A percentile compares a stretch with the other conserved stretches of the same genome.
These are phyloP conservation scores for Suhomyces emberorum DNA, from an alignment of 805 yeast species.

Conservation along the genomic window DNA sequence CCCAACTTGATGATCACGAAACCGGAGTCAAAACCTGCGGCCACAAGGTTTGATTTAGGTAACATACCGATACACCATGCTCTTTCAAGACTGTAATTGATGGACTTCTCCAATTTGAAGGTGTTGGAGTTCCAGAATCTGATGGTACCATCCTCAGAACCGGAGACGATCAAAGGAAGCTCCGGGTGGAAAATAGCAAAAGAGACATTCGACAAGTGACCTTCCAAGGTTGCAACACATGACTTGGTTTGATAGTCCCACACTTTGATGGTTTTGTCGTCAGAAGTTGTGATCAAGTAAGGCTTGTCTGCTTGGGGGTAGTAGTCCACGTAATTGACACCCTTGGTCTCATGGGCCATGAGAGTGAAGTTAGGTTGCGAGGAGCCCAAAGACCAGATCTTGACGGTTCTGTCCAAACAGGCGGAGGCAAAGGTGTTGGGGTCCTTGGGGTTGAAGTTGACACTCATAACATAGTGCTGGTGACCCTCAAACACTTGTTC, in stretches of 20 bases:
- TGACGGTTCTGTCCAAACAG: constrained; percentile 92
- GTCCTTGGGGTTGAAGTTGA: constrained; percentile 95
- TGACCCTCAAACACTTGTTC: constrained; percentile 95
- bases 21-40: constrained; percentile 95
- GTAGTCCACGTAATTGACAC: constrained; percentile 94
- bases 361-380: constrained; percentile 86
- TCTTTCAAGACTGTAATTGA: constrained; percentile 89
- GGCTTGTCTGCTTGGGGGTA: constrained; percentile 98
- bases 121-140: constrained; percentile 95
- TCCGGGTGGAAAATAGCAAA: constrained; percentile 99
- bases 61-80: constrained; percentile 91
- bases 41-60: constrained; percentile 69
- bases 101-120: constrained; percentile 86
- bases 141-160: constrained; percentile 93
- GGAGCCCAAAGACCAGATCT: constrained; percentile 93
- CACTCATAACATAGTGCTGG: constrained; percentile 90
- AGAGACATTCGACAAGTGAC: constrained; percentile 91
- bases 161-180: constrained; percentile 88
- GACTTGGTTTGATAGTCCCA: constrained; percentile 99
- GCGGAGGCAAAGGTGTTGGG: constrained; percentile 97
- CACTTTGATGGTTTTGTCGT: constrained; percentile 81
- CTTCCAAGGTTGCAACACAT: constrained; percentile 90
- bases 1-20: constrained; percentile 86
- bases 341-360: constrained; percentile 86
- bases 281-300: constrained; percentile 85